Conservation (phyloP, 2,329 filamentous ascomycete species). For the Aspergillus glaucus region DNA sequence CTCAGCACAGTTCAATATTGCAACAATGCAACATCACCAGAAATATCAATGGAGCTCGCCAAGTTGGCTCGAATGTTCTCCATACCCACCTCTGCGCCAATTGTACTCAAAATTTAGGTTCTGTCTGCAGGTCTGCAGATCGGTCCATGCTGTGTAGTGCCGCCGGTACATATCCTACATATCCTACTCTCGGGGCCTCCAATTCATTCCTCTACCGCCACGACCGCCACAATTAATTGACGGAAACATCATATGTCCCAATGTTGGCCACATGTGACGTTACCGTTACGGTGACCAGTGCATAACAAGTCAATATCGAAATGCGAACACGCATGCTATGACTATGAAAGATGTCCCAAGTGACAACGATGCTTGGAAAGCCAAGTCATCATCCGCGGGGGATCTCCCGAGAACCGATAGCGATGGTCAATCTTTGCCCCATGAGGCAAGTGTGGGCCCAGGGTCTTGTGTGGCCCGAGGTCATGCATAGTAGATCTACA, state of each 20-base stretch:
- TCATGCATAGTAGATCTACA: neutral
- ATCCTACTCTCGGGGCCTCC: neutral
- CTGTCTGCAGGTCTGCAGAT: neutral
- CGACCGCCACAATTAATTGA: too few species aligned
- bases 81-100: neutral
- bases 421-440: neutral
- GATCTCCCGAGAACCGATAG: neutral
- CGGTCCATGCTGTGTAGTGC: neutral
- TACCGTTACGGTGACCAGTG: neutral
- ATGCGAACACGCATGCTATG: too few species aligned
- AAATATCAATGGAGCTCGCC: neutral
- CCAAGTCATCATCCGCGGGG: neutral
- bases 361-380: neutral
- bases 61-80: conserved; percentile 1
- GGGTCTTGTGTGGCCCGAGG: neutral
- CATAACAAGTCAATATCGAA: too few species aligned
- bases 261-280: too few species aligned
- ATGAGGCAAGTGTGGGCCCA: neutral
- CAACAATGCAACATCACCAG: neutral
- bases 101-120: neutral
- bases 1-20: neutral
- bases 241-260: too few species aligned
- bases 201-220: too few species aligned
- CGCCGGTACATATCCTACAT: neutral
- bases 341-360: too few species aligned